Evolutionary conservation across 1,284 basidiomycete species (phyloP), one percentile per base, ranked within the genome.

Genomic region (Melanopsichium pennsylvanicum): DNA sequence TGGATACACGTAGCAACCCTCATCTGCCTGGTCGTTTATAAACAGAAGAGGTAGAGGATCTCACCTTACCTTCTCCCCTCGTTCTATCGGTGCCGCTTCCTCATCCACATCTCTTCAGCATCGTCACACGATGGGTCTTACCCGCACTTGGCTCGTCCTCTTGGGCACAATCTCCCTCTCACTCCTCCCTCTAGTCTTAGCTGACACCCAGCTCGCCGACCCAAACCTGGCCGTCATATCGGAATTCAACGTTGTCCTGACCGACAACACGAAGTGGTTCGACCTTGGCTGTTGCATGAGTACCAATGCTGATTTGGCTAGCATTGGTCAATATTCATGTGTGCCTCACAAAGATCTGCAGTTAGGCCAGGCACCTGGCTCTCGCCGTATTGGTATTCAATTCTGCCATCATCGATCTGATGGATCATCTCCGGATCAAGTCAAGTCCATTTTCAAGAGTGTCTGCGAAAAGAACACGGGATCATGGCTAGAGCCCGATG

Each of bases 261-360:
- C 64, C 11, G 58, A 58, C 49, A 68, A 68, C 44, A 61, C 48
- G 45, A 68, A 68, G 22, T 19, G 47, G 16, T 19, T 13, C 15
- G 64, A 68, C 29, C 25, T 68, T 9, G 22, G 19, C 10, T 68
- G 64, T 34, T 68, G 64, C 22, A 57, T 57, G 64, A 57, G 57
- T 12, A 4, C 39, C 1, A 1, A 22, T 12, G 21, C 9, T 26
- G 59, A 56, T n/a, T 12, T 56, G 0, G 2, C 19, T 2, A 25
- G 37, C 2, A 7, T 31, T 8, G 19, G 5, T 13, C n/a, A 51
- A 37, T 56, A 42, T 13, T 16, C 31, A 22, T 56, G 52, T 19
- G 56, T 62, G 16, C 19, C 26, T 1, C 52, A 50, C 13, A 47
- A 56, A 18, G 47, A 5, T 4, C 19, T 62, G 34, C 1, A 16